phyloP scores from a whole-genome alignment of 73 alveolate genomes.

The Symbiodinium natans region DNA sequence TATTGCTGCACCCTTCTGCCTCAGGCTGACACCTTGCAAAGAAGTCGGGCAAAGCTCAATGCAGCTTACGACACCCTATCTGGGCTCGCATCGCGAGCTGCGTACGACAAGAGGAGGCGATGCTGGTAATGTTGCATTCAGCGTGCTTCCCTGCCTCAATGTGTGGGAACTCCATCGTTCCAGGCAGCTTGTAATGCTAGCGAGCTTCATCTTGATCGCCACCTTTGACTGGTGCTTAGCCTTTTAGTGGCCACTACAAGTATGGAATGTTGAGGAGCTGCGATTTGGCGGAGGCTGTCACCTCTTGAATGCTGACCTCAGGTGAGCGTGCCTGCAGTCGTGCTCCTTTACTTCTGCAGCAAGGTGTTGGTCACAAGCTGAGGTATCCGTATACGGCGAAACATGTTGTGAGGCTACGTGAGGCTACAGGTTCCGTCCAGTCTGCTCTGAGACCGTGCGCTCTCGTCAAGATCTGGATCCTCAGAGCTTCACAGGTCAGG shows the following conservation, averaged over 20 bases:
- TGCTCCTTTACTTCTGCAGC: neutral
- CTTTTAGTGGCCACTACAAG: neutral
- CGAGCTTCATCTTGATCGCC: constrained; percentile 2
- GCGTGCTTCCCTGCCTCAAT: no score
- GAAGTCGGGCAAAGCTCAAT: constrained; percentile 38
- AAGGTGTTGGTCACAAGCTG: constrained; percentile 1
- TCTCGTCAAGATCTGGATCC: constrained; percentile 27
- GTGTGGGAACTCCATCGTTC: no score
- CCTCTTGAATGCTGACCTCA: no score
- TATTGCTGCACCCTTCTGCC: neutral
- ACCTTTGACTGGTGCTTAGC: constrained; percentile 2
- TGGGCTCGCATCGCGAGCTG: constrained; percentile 4
- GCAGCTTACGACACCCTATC: constrained; percentile 53
- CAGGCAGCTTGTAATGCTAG: constrained; percentile 33
- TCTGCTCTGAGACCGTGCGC: no score
- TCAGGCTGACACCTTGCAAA: constrained; percentile 29
- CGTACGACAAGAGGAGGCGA: constrained; percentile 60
- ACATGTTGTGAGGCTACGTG: no score
- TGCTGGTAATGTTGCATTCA: neutral
- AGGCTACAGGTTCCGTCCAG: no score
- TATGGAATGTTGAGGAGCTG: no score
- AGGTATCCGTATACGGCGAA: no score
- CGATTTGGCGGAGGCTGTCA: no score
- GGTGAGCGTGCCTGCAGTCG: constrained; percentile 19
- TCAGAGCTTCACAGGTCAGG: constrained; percentile 68